Evolutionary conservation across 2,329 filamentous ascomycete species (phyloP), one percentile per base, ranked within the genome.

Genomic region (Calonectria honghensis): DNA sequence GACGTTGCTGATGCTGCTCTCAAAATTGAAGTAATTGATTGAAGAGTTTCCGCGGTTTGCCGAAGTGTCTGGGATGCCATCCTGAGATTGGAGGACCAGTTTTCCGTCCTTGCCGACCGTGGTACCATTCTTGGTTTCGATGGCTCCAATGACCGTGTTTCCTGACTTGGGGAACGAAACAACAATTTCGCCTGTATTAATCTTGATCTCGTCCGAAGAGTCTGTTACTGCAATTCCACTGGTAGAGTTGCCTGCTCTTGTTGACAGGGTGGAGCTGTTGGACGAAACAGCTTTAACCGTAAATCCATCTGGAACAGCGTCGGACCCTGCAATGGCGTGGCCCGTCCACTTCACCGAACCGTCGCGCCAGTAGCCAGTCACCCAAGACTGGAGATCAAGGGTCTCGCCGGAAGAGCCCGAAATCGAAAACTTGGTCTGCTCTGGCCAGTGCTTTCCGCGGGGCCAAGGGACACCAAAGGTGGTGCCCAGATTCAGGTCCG

Each of bases 291-390:
- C 80, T 29, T 70, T 79, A 69, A 83, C 73, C 0, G 83, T 87
- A 78, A 90, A 91, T 24, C 85, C 84, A 3, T 86, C 84, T 4
- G 84, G 79, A 2, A 86, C 80, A 0, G 76, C 78, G 2, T 87
- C 85, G 0, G 85, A 86, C 6, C 84, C 86, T 16, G 86, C 81
- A 54, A 92, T 83, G 0, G 91, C 90, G 78, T 92, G 91, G 0
- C 87, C 90, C 3, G 89, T 91, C 91, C 91, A 93, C 79, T 92
- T 92, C 68, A 92, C 85, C 0, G 91, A 91, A 32, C 89, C 89
- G 81, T 93, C 91, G 1, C 88, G 86, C 91, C 91, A 93, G 79
- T 90, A 91, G 0, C 88, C 90, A 0, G 89, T 92, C 4, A 87
- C 84, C 90, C 91, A 92, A 0, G 90, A 90, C 74, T 92, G 87